These are phyloP conservation scores for Halenospora varia DNA, from an alignment of 495 filamentous ascomycete genomes.

Conservation along the genomic window DNA sequence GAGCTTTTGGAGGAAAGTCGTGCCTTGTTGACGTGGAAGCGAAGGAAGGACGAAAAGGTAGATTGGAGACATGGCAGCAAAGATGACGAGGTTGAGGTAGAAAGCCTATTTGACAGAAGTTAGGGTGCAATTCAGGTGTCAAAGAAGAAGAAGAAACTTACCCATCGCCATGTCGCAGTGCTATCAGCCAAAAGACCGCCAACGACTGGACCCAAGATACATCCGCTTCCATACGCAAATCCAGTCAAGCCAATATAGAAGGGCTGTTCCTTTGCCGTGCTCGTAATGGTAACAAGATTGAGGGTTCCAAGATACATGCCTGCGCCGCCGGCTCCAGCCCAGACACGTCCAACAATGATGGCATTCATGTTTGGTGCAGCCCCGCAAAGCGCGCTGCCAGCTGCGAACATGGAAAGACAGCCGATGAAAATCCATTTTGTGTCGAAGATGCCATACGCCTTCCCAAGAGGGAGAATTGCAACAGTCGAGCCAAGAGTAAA, in stretches of 20 bases:
- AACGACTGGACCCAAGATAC: constrained; percentile 38
- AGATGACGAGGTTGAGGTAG: constrained; percentile 15
- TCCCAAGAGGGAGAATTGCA: constrained; percentile 30
- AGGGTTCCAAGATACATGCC: constrained; percentile 43
- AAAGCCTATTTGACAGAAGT: neutral
- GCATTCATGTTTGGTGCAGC: constrained; percentile 46
- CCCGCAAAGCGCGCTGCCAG: constrained; percentile 49
- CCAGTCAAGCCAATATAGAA: constrained; percentile 38
- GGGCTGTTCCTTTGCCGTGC: constrained; percentile 35
- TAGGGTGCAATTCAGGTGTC: constrained; percentile 12
- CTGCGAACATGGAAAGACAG: constrained; percentile 43
- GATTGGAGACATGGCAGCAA: constrained; percentile 4
- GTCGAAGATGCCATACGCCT: constrained; percentile 42
- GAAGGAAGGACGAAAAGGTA: constrained; percentile 15
- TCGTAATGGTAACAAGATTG: constrained; percentile 23
- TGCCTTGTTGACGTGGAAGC: neutral
- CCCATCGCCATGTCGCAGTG: constrained; percentile 40
- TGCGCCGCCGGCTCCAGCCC: constrained; percentile 33
- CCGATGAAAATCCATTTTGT: constrained; percentile 47
- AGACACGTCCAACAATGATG: constrained; percentile 45
- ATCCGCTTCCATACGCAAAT: constrained; percentile 44
- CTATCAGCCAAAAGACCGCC: constrained; percentile 35
- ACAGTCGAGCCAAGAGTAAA: constrained; percentile 44
- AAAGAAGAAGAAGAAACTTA: constrained; percentile 11
- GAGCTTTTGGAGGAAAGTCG: neutral